Base-by-base conservation (phyloP, 352 stramenopile species). In the Phytophthora pisi region DNA sequence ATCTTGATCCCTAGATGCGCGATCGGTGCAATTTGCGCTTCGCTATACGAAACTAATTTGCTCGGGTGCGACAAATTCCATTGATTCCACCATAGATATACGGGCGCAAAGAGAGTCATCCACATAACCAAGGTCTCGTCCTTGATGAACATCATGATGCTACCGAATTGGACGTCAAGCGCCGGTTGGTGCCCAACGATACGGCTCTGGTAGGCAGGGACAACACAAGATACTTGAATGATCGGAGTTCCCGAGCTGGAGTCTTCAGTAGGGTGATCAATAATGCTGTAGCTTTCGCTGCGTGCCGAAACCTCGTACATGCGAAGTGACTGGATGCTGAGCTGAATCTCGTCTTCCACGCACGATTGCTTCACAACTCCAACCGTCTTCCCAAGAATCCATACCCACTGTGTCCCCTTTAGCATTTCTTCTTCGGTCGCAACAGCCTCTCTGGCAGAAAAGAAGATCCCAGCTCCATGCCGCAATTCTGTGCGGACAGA, bases 1-100 rank as follows among this genome's bases (percentile, higher is more conserved):
- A 91, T 53, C 42, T 77, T 68, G 13, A 92, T 59, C 34, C 68
- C 74, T 45, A 91, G 64, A 47, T 87, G 75, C 11, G 86, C 84
- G 28, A 95, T 92, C 4, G 87, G 85, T 30, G 82, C 84, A 65
- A 95, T 83, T 13, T 75, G 79, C 23, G 36, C 51, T 57, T 85
- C 63, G 61, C 86, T 72, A 28, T 86, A 75, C 5, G 77, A 42
- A 36, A 86, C 50, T 20, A 74, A 49, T 55, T 90, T 92, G 51
- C 76, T 88, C 4, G 88, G 88, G 56, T 93, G 86, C 15, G 66
- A 87, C 26, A 81, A 43, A 64, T 88, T 91, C 88, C 88, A 96
- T 45, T 86, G 77, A 36, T 91, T 91, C 84, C 87, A 96, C 88
- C 88, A 96, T 46, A 89, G 66, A 61, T 91, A 95, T 9, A 96